Conservation (phyloP, 345 rosid species). For the Limnanthes douglasii region DNA sequence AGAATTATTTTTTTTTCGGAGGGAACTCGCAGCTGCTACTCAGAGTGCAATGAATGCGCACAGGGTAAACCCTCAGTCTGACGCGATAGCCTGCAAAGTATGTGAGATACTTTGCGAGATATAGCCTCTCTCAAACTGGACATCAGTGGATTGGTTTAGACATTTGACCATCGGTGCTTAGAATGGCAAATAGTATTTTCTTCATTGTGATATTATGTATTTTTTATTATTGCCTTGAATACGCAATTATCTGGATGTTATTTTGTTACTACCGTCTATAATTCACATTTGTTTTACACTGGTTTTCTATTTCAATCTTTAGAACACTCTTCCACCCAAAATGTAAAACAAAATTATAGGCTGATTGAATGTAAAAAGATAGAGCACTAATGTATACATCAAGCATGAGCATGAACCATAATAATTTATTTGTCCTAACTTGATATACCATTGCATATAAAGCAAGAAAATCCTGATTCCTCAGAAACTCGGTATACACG, state of each 20-base stretch:
- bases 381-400: no score
- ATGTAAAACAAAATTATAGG: no score
- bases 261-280: conserved; percentile 64
- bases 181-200: conserved; percentile 15
- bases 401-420: conserved; percentile 62
- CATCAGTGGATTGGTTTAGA: conserved; percentile 91
- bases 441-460: not conserved
- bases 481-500: no score
- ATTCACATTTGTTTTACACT: no score
- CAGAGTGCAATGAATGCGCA: no score
- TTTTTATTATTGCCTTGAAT: not conserved
- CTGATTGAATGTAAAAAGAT: no score
- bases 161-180: conserved; percentile 75
- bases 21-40: not conserved
- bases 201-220: not conserved
- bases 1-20: not conserved
- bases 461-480: conserved; percentile 2
- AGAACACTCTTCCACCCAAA: no score
- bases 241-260: conserved; percentile 40
- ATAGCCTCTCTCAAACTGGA: conserved; percentile 65
- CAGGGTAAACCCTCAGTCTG: no score
- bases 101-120: conserved; percentile 13
- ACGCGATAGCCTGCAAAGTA: not conserved
- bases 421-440: not conserved
- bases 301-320: no score